A percentile compares a stretch with the other conserved stretches of the same genome.
phyloP scores from a whole-genome alignment of 805 yeast genomes.

The Grigorovia humatica region DNA sequence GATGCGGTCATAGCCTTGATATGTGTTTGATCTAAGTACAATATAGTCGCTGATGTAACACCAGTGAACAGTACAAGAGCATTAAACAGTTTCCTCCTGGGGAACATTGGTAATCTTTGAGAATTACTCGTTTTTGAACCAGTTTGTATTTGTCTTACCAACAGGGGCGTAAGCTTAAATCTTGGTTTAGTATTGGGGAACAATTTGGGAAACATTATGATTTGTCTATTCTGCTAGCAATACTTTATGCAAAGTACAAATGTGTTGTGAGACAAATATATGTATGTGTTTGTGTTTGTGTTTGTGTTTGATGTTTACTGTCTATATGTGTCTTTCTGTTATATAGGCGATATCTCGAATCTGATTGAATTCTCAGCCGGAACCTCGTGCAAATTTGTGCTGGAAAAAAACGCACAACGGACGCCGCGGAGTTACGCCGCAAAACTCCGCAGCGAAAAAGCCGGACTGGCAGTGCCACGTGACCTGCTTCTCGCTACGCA shows the following conservation, averaged over 20 bases:
- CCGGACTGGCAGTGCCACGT: not conserved
- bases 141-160: not conserved
- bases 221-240: not conserved
- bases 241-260: not conserved
- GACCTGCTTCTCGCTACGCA: not conserved
- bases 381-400: no score
- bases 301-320: not conserved
- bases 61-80: constrained; percentile 62
- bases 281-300: not conserved
- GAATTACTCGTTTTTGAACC: constrained; percentile 6
- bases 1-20: constrained; percentile 98
- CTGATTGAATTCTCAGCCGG: no score
- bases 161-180: not conserved
- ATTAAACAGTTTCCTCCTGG: constrained; percentile 39
- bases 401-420: no score
- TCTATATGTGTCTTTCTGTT: no score
- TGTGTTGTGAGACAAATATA: not conserved
- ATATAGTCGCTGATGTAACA: constrained; percentile 66
- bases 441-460: not conserved
- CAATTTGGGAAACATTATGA: not conserved
- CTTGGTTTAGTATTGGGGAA: not conserved
- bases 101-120: not conserved
- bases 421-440: not conserved
- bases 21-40: constrained; percentile 74
- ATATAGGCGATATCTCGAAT: no score